A percentile compares a stretch with the other conserved stretches of the same genome.
Evolutionary conservation across 2,329 filamentous ascomycete genomes (phyloP).

Genomic region (Cryoendolithus antarcticus): DNA sequence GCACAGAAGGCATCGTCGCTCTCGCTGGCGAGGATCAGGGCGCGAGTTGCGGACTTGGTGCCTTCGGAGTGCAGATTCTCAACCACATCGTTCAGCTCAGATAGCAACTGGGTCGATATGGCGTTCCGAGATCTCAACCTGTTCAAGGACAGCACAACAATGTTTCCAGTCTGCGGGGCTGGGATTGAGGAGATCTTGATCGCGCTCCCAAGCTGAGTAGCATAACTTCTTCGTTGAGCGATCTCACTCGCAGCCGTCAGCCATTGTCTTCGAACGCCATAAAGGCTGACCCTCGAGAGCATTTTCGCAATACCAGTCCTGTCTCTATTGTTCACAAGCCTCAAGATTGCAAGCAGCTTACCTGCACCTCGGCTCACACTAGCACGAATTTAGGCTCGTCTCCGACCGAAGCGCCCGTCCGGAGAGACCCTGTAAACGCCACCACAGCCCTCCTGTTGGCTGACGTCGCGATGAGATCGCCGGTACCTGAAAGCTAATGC

Average conservation of each 20-base stretch:
- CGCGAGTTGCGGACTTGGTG: slow-evolving; percentile 53
- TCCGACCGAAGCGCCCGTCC: too few species aligned
- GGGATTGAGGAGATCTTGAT: slow-evolving; percentile 64
- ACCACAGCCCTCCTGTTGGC: too few species aligned
- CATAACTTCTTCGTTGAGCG: slow-evolving; percentile 7
- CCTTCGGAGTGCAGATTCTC: slow-evolving; percentile 52
- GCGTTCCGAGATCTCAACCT: slow-evolving; percentile 78
- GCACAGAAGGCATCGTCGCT: slow-evolving; percentile 86
- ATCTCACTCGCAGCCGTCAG: background rate
- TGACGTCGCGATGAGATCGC: too few species aligned
- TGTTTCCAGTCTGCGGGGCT: slow-evolving; percentile 67
- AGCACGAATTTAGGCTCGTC: too few species aligned
- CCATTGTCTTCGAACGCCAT: slow-evolving; percentile 1
- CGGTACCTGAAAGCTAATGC: too few species aligned
- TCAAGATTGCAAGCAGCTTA: too few species aligned
- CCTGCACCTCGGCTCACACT: too few species aligned
- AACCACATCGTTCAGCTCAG: slow-evolving; percentile 59
- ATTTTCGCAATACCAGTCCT: too few species aligned
- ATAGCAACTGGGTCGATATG: slow-evolving; percentile 67
- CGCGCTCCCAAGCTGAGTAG: slow-evolving; percentile 14
- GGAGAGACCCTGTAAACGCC: too few species aligned
- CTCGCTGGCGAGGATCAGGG: slow-evolving; percentile 71
- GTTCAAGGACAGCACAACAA: slow-evolving; percentile 80
- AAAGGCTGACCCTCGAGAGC: too few species aligned
- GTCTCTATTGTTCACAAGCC: too few species aligned